These are phyloP conservation scores for Alternaria conjuncta DNA, from an alignment of 2,329 filamentous ascomycete genomes.

Conservation along the genomic window DNA sequence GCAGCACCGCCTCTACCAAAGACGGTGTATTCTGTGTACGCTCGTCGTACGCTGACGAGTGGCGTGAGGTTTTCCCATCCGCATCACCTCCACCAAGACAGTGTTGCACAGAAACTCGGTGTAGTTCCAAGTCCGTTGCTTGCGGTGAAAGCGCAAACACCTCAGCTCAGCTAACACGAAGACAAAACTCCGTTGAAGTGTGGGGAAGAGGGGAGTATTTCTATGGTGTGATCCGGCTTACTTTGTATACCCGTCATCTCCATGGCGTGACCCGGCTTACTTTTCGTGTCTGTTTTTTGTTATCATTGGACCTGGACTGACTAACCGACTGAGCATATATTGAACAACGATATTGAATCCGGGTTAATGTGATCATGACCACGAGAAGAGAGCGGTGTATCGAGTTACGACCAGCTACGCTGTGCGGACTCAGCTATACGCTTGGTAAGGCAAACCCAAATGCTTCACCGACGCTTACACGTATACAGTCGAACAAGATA, in stretches of 20 bases:
- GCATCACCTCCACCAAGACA: background rate
- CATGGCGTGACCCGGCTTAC: background rate
- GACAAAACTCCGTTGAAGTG: background rate
- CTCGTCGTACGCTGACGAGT: background rate
- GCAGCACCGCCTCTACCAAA: no score
- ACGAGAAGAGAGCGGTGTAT: background rate
- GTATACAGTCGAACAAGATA: background rate
- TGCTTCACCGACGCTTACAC: background rate
- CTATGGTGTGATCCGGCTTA: background rate
- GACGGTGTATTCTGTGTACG: background rate
- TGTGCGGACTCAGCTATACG: background rate
- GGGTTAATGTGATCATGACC: background rate
- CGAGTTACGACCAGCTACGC: accelerated
- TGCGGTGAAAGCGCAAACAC: background rate
- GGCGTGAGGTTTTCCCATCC: background rate
- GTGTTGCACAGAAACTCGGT: background rate
- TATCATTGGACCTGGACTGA: background rate
- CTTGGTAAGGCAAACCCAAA: no score
- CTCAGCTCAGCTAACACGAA: background rate
- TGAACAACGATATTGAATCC: background rate
- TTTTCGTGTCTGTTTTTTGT: background rate
- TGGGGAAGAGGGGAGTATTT: accelerated
- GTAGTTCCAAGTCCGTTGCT: background rate
- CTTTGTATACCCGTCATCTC: background rate
- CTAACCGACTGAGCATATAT: background rate